Percentiles rank a stretch among this genome's conserved stretches.
These are phyloP conservation scores for Arthrobotrys entomopaga DNA, from an alignment of 2,329 filamentous ascomycete genomes.

Conservation along the genomic window DNA sequence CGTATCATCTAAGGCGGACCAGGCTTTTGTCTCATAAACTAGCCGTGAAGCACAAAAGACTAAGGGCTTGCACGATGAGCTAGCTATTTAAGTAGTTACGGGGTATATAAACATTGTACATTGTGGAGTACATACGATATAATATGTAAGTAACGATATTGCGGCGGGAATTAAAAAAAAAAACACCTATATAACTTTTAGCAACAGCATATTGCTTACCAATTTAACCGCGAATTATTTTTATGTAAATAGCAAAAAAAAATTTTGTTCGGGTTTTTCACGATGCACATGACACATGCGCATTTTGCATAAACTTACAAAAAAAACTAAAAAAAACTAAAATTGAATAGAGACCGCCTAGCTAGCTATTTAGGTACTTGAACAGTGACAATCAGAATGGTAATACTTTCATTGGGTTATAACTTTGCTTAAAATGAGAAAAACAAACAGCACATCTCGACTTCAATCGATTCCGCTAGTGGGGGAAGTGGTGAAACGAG, in stretches of 20 bases:
- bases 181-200: too few species aligned
- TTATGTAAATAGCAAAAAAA: not conserved
- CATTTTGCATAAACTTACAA: slow-evolving; percentile 1
- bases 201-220: not conserved
- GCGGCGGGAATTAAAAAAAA: not conserved
- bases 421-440: too few species aligned
- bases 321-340: slow-evolving; percentile 15
- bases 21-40: not conserved
- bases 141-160: not conserved
- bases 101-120: not conserved
- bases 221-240: slow-evolving; percentile 2
- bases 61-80: not conserved
- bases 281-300: too few species aligned
- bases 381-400: not conserved
- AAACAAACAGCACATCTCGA: slow-evolving; percentile 58
- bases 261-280: too few species aligned
- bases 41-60: too few species aligned
- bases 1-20: slow-evolving; percentile 20
- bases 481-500: too few species aligned
- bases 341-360: not conserved
- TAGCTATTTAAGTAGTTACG: too few species aligned
- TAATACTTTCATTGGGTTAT: slow-evolving; percentile 11
- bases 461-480: slow-evolving; percentile 59
- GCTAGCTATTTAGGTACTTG: not conserved
- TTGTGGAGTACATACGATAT: not conserved